Conservation (phyloP, 768 basidiomycete species). For the Cubamyces sp. region DNA sequence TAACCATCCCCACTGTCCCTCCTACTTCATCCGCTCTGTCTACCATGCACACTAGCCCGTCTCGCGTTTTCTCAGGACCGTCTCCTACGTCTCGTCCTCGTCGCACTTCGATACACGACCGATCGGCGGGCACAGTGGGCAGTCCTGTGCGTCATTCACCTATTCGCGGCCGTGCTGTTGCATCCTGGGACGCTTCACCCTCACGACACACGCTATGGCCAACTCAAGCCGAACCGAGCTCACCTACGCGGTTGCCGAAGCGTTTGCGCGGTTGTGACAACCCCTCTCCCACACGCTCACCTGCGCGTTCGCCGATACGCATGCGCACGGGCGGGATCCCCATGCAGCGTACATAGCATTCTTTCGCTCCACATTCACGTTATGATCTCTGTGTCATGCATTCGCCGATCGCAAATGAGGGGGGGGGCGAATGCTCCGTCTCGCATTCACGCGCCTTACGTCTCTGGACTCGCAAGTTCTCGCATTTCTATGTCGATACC, state of each 20-base stretch:
- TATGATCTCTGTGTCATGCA: neutral
- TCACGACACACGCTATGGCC: neutral
- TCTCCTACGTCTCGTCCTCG: neutral
- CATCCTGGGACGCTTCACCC: neutral
- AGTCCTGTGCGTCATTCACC: neutral
- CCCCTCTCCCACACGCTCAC: neutral
- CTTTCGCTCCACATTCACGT: too few relatives aligned
- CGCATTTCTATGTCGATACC: neutral
- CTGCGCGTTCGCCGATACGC: neutral
- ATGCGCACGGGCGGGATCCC: neutral
- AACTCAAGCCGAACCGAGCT: neutral
- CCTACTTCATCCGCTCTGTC: neutral
- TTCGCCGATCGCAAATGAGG: neutral
- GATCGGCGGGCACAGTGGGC: neutral
- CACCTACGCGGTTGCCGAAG: neutral
- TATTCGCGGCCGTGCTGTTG: neutral
- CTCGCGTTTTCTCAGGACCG: neutral
- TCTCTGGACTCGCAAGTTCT: neutral
- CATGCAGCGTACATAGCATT: neutral
- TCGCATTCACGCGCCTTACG: neutral
- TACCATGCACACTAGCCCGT: neutral
- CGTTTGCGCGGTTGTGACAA: neutral
- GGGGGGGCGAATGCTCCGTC: neutral
- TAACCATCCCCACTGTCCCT: neutral
- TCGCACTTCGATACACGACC: neutral